Evolutionary conservation across 352 stramenopile species (phyloP).

Genomic region (Globisporangium canariense): DNA sequence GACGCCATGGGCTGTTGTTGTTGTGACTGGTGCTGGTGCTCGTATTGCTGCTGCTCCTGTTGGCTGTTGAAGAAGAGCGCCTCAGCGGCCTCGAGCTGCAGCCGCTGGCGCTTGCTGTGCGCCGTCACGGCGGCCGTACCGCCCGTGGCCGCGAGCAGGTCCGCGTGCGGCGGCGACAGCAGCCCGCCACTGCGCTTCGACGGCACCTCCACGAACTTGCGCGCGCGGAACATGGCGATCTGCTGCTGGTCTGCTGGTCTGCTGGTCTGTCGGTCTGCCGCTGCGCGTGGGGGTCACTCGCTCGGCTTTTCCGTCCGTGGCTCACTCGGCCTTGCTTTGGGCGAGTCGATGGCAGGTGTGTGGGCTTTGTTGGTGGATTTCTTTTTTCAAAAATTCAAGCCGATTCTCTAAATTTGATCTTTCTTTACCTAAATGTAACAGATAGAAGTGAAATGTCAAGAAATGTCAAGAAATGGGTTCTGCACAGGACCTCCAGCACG

Average conservation of each 20-base stretch:
- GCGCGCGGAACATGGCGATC: conserved; percentile 62
- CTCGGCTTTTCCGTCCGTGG: too few species aligned
- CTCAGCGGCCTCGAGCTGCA: conserved; percentile 22
- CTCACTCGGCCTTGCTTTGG: too few species aligned
- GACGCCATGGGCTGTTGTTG: not conserved
- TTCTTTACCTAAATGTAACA: not conserved
- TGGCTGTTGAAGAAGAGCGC: conserved; percentile 7
- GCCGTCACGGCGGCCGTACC: conserved; percentile 13
- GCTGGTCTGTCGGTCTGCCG: too few species aligned
- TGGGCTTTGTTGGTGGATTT: too few species aligned
- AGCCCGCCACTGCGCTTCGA: conserved; percentile 54
- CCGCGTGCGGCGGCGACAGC: conserved; percentile 28
- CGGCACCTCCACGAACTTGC: conserved; percentile 60
- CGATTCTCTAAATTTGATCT: not conserved
- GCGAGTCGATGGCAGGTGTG: not conserved
- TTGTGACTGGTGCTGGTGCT: conserved; percentile 2
- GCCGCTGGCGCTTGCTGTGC: conserved; percentile 60
- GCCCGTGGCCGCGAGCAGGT: conserved; percentile 24
- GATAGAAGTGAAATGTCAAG: too few species aligned
- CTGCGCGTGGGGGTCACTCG: too few species aligned
- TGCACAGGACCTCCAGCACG: not conserved
- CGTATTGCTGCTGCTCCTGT: not conserved
- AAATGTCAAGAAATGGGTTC: too few species aligned
- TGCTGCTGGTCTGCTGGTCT: not conserved
- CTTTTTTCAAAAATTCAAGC: not conserved